Conservation (phyloP, 1,139 yeast species). For the Geotrichum citri-aurantii region DNA sequence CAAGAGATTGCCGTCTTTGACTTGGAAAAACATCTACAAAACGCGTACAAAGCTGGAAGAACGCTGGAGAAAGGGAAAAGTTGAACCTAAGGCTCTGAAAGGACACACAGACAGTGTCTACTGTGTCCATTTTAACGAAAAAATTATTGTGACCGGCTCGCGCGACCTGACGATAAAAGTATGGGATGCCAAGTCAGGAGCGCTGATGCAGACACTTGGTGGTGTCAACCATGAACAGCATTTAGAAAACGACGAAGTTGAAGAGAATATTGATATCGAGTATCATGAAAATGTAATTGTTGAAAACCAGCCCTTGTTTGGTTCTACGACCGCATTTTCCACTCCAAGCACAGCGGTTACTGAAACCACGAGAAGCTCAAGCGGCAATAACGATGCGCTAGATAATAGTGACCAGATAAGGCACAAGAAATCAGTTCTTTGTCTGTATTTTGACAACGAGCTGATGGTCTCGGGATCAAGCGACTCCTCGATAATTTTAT, state of each 20-base stretch:
- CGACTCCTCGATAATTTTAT: conserved; percentile 34
- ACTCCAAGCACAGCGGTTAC: conserved; percentile 5
- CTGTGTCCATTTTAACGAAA: conserved; percentile 34
- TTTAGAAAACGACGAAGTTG: conserved; percentile 1
- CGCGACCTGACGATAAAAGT: conserved; percentile 35
- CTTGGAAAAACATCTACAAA: conserved; percentile 30
- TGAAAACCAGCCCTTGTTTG: background rate
- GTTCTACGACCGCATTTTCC: conserved; percentile 8
- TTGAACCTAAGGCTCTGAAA: conserved; percentile 25
- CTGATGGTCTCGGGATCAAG: conserved; percentile 37
- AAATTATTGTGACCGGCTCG: conserved; percentile 36
- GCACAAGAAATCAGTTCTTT: conserved; percentile 36
- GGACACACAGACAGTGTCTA: conserved; percentile 38
- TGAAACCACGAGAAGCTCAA: background rate
- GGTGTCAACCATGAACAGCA: conserved; percentile 4
- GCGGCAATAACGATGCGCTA: background rate
- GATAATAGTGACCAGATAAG: conserved; percentile 16
- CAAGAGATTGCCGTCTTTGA: conserved; percentile 1
- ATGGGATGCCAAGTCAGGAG: conserved; percentile 33
- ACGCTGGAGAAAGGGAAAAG: conserved; percentile 30
- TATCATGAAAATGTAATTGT: conserved; percentile 2
- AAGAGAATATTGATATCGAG: background rate
- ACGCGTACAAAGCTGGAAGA: conserved; percentile 29
- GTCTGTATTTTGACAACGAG: conserved; percentile 33
- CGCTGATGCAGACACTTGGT: conserved; percentile 27